These are phyloP conservation scores for Mycena olivaceomarginata DNA, from an alignment of 768 basidiomycete species.

Conservation along the genomic window DNA sequence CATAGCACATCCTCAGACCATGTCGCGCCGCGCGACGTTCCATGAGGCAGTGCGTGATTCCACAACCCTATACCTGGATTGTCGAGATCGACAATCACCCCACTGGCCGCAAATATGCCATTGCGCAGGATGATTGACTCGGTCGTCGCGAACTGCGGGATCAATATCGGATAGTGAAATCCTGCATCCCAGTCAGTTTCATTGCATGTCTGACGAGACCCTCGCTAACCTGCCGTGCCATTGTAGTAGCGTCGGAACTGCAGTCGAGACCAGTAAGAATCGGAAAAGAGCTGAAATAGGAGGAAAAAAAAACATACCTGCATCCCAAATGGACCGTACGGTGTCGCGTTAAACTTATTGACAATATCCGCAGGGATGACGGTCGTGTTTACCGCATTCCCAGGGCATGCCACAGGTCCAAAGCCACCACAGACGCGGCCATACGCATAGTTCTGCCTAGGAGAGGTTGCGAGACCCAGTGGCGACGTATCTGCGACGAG, in stretches of 20 bases:
- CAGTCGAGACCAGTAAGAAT: background rate
- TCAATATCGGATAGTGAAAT: constrained; percentile 30
- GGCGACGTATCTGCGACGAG: constrained; percentile 46
- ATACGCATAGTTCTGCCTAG: constrained; percentile 38
- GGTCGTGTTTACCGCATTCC: constrained; percentile 42
- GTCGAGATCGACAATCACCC: constrained; percentile 47
- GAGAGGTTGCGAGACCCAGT: constrained; percentile 45
- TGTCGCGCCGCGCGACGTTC: constrained; percentile 23
- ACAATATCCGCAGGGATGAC: constrained; percentile 40
- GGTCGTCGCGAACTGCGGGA: constrained; percentile 22
- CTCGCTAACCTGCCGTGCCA: constrained; percentile 27
- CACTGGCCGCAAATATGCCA: constrained; percentile 45
- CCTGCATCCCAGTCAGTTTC: constrained; percentile 11
- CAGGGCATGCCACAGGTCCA: constrained; percentile 42
- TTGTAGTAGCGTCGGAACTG: constrained; percentile 46
- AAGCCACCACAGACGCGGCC: constrained; percentile 45
- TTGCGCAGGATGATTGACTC: constrained; percentile 46
- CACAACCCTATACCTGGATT: constrained; percentile 45
- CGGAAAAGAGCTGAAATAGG: no score
- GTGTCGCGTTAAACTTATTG: constrained; percentile 45
- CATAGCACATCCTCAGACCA: constrained; percentile 51
- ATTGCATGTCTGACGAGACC: background rate
- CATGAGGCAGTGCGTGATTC: constrained; percentile 40
- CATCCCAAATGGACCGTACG: constrained; percentile 47
- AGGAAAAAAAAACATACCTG: background rate